Conservation (phyloP, 83 land plant genomes). For the Thuja plicata region DNA sequence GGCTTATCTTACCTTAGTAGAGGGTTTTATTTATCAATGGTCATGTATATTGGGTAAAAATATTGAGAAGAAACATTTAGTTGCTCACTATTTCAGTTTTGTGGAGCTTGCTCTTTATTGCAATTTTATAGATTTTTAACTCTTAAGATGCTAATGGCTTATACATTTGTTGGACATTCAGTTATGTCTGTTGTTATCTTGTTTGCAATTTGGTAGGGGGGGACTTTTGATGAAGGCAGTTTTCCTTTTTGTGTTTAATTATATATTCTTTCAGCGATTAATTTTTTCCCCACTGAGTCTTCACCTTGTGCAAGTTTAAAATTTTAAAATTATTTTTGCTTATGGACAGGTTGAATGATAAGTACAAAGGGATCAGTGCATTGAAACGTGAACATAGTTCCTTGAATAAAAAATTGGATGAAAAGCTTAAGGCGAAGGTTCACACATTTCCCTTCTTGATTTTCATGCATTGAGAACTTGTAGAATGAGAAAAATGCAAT, state of each 20-base stretch:
- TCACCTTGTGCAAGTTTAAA: background rate
- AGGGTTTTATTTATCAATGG: background rate
- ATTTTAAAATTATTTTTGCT: background rate
- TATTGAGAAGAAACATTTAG: background rate
- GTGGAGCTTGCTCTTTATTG: background rate
- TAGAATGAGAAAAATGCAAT: background rate
- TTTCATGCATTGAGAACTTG: background rate
- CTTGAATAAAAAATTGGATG: conserved; percentile 4
- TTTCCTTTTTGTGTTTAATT: background rate
- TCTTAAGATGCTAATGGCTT: background rate
- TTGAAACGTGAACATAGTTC: background rate
- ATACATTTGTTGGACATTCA: background rate
- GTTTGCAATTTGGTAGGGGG: background rate
- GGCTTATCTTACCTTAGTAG: background rate
- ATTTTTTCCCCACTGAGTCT: background rate
- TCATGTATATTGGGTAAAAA: background rate
- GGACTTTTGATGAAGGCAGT: background rate
- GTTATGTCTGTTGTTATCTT: background rate
- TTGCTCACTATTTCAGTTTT: background rate
- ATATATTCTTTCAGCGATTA: background rate
- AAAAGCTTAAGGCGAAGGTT: conserved; percentile 8
- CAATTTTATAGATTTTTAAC: background rate
- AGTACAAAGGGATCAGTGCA: background rate
- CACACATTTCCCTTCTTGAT: background rate
- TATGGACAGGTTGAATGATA: conserved; percentile 10